A percentile compares a stretch with the other conserved stretches of the same genome.
Conservation (phyloP, 352 stramenopile species). For the Phytophthora cactorum region DNA sequence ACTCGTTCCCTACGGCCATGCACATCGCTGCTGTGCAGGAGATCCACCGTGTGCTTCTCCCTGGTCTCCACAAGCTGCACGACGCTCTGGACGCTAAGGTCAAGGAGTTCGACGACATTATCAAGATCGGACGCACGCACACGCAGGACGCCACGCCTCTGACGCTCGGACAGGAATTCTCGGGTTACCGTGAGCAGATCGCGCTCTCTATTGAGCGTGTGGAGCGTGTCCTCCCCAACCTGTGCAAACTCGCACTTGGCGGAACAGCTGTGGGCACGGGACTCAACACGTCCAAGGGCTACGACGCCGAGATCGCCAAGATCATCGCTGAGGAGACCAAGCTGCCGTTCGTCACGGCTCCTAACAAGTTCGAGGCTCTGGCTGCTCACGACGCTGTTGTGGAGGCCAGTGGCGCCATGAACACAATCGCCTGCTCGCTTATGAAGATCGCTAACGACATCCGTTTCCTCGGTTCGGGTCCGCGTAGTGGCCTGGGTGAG, state of each 20-base stretch:
- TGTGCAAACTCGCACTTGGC: conserved; percentile 94
- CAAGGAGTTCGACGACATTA: conserved; percentile 93
- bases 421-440: conserved; percentile 73
- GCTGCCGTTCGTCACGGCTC: conserved; percentile 94
- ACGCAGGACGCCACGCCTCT: conserved; percentile 95
- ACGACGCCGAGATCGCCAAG: conserved; percentile 93
- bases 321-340: conserved; percentile 94
- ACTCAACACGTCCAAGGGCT: conserved; percentile 92
- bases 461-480: conserved; percentile 68
- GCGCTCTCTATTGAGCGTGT: conserved; percentile 91
- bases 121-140: conserved; percentile 98
- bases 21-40: conserved; percentile 94
- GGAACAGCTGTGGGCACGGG: conserved; percentile 96
- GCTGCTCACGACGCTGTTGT: conserved; percentile 72
- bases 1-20: conserved; percentile 98
- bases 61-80: conserved; percentile 83
- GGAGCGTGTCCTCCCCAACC: conserved; percentile 75
- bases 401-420: conserved; percentile 72
- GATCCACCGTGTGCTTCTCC: conserved; percentile 76
- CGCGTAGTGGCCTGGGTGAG: conserved; percentile 64
- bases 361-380: conserved; percentile 96
- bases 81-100: conserved; percentile 87
- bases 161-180: conserved; percentile 98
- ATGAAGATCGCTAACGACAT: conserved; percentile 88
- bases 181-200: conserved; percentile 93